These are phyloP conservation scores for Beauveria varroae DNA, from an alignment of 2,329 filamentous ascomycete species.

Conservation along the genomic window DNA sequence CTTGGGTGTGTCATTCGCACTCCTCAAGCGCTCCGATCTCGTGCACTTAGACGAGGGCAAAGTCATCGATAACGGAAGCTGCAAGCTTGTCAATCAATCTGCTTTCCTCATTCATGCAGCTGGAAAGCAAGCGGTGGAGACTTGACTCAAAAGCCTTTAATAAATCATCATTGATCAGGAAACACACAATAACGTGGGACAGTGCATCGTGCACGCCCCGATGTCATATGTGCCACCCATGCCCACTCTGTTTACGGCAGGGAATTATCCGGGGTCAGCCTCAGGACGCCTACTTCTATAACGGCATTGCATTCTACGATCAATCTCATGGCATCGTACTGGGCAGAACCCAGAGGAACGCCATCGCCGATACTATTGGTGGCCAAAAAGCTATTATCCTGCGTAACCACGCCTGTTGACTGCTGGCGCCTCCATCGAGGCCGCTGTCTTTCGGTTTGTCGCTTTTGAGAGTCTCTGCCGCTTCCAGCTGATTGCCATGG, in stretches of 20 bases:
- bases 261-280: slow-evolving; percentile 55
- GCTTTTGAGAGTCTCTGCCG: slow-evolving; percentile 42
- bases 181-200: slow-evolving; percentile 12
- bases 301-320: slow-evolving; percentile 35
- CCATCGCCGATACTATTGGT: slow-evolving; percentile 41
- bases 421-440: slow-evolving; percentile 41
- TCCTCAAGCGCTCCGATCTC: slow-evolving; percentile 58
- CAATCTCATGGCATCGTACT: slow-evolving; percentile 46
- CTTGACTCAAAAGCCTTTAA: no score
- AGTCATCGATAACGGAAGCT: slow-evolving; percentile 54
- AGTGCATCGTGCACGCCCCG: slow-evolving; percentile 47
- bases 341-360: slow-evolving; percentile 41
- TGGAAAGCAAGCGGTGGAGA: not conserved
- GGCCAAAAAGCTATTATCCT: slow-evolving; percentile 43
- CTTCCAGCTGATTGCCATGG: slow-evolving; percentile 46
- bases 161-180: no score
- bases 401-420: slow-evolving; percentile 49
- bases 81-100: slow-evolving; percentile 23
- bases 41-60: slow-evolving; percentile 57
- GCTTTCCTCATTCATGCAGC: slow-evolving; percentile 25
- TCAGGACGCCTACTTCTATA: slow-evolving; percentile 54
- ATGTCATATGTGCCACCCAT: slow-evolving; percentile 47
- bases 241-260: slow-evolving; percentile 46
- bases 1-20: slow-evolving; percentile 54
- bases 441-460: slow-evolving; percentile 47